These are phyloP conservation scores for Nannochloropsis salina DNA, from an alignment of 108 stramenopile genomes.

Conservation along the genomic window DNA sequence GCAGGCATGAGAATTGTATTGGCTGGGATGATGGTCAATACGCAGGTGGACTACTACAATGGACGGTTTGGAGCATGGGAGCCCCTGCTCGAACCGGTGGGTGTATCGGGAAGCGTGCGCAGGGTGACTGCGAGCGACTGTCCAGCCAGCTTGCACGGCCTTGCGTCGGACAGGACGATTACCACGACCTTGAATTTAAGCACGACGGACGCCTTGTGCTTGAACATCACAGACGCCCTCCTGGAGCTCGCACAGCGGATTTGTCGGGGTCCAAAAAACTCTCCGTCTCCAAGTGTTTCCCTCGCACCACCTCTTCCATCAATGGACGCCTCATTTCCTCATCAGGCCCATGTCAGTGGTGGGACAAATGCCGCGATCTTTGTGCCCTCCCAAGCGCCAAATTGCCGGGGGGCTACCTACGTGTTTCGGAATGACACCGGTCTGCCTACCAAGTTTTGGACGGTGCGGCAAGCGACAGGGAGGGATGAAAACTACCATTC, in stretches of 20 bases:
- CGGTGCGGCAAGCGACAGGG: background rate
- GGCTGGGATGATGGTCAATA: background rate
- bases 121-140: background rate
- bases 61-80: slow-evolving; percentile 38
- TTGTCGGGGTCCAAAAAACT: background rate
- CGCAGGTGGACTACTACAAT: slow-evolving; percentile 44
- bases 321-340: background rate
- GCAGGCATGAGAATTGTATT: background rate
- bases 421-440: background rate
- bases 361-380: no score
- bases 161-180: background rate
- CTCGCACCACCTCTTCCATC: background rate
- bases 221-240: background rate
- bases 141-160: background rate
- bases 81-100: slow-evolving; percentile 38
- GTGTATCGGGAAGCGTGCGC: background rate
- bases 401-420: background rate
- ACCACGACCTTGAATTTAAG: background rate
- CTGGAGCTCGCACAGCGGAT: background rate
- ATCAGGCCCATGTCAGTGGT: no score
- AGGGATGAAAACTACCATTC: background rate
- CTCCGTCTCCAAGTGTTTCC: background rate
- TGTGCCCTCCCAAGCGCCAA: background rate
- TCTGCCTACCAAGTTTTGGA: background rate
- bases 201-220: background rate